Percentiles rank a stretch among this genome's conserved stretches.
Evolutionary conservation across 352 stramenopile genomes (phyloP).

Genomic region (Thalassiosira sp.): DNA sequence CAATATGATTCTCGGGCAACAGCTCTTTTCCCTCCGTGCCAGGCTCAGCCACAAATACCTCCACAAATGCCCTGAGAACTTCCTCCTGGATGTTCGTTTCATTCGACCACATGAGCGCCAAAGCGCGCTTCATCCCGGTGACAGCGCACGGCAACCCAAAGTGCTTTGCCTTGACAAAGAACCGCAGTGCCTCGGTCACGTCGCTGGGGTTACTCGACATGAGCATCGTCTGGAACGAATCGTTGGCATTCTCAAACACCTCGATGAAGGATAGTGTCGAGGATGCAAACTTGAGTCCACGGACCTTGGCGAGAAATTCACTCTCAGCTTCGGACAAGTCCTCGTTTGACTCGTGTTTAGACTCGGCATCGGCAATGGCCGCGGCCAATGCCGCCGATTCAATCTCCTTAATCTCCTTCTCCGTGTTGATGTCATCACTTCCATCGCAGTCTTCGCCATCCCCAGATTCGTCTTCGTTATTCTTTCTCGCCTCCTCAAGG

Average conservation of each 20-base stretch:
- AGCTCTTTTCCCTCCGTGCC: conserved; percentile 69
- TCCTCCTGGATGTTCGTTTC: conserved; percentile 90
- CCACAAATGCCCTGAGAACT: conserved; percentile 86
- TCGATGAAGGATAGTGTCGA: conserved; percentile 92
- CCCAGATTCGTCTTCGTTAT: conserved; percentile 28
- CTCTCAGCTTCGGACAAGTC: conserved; percentile 75
- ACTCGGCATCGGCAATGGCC: conserved; percentile 84
- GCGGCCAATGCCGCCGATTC: conserved; percentile 67
- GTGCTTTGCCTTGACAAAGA: conserved; percentile 90
- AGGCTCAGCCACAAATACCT: conserved; percentile 79
- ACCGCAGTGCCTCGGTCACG: conserved; percentile 91
- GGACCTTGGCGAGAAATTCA: conserved; percentile 84
- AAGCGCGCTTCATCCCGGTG: conserved; percentile 88
- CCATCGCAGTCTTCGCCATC: not conserved
- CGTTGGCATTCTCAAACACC: conserved; percentile 86
- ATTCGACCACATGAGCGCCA: conserved; percentile 90
- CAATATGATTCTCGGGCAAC: conserved; percentile 81
- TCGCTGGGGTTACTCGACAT: conserved; percentile 90
- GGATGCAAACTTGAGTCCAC: conserved; percentile 89
- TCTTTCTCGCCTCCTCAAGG: conserved; percentile 38
- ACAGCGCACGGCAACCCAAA: conserved; percentile 90
- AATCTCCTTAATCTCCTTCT: conserved; percentile 83
- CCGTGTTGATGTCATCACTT: conserved; percentile 41
- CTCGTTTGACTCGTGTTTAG: conserved; percentile 82
- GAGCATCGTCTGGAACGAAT: conserved; percentile 87